Conservation (phyloP, 148 eudicot genomes). For the Suaeda aralocaspica region DNA sequence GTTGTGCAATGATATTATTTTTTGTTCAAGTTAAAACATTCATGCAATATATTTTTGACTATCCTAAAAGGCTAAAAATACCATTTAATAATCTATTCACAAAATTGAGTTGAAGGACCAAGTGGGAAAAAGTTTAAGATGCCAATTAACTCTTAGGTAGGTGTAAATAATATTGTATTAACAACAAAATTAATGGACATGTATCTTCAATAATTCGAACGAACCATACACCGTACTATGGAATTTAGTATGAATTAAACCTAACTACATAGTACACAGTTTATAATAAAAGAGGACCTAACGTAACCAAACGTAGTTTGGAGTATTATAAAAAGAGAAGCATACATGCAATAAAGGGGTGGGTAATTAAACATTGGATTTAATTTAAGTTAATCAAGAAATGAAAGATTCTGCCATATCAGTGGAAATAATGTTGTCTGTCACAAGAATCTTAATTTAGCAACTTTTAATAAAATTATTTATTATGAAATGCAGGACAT, state of each 20-base stretch:
- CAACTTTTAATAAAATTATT: constrained; percentile 16
- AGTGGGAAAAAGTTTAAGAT: no score
- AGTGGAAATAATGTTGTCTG: constrained; percentile 30
- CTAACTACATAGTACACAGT: constrained; percentile 9
- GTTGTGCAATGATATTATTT: no score
- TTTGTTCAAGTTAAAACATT: no score
- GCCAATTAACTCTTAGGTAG: no score
- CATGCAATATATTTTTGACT: no score
- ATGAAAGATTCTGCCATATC: constrained; percentile 27
- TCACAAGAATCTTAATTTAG: constrained; percentile 25
- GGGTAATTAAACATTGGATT: constrained; percentile 11
- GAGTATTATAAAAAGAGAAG: not conserved
- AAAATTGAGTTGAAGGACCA: no score
- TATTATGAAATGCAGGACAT: constrained; percentile 12
- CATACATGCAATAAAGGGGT: constrained; percentile 10
- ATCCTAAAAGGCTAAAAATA: no score
- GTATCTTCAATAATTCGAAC: no score
- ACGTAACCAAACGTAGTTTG: constrained; percentile 8
- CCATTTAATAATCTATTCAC: no score
- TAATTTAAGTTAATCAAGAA: not conserved
- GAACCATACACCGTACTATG: not conserved
- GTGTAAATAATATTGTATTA: no score
- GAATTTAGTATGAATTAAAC: constrained; percentile 16
- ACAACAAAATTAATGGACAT: no score
- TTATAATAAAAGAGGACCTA: no score